Base-by-base conservation (phyloP, 441 rosid genomes). In the Monsonia emarginata region DNA sequence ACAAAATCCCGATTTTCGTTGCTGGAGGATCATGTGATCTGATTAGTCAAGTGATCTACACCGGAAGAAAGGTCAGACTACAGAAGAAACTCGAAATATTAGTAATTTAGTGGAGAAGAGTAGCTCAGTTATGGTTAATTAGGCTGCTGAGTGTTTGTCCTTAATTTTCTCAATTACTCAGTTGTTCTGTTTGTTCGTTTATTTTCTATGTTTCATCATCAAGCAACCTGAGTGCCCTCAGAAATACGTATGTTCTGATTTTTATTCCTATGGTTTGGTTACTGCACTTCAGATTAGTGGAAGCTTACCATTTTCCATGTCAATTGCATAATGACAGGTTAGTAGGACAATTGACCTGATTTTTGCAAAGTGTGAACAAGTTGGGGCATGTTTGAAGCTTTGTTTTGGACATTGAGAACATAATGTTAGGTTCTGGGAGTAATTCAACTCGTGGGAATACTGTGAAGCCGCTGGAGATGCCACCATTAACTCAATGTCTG, bases 371-470 rank as follows among this genome's bases (percentile, higher is more conserved):
- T 76, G 22, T 75, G 75, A 74, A 70, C 30, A 72, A 31, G 54
- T 81, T 81, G 77, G 87, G 84, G 65, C 81, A 74, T 73, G 69
- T 72, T 60, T 81, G 71, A 70, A 81, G 83, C 76, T 79, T 83
- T 60, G 72, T 80, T 44, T 86, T 79, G 69, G 69, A 80, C 24
- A 61, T 71, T 28, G 83, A 81, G 64, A 73, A 64, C 68, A 69
- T 84, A 70, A 52, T 67, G 19, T 74, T 76, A 64, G 71, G 72
- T 60, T 73, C 85, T 27, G 79, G 75, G 59, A 64, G 75, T 28
- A 74, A 67, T 70, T 72, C 69, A 44, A 77, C 82, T 2, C 76
- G 78, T n/a, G 81, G 76, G 65, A 75, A 61, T 69, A 44, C 70
- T 65, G 63, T 83, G 42, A 52, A 69, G 3, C 61, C 50, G 9